Base-by-base conservation (phyloP, 345 rosid genomes). In the Conringia planisiliqua region DNA sequence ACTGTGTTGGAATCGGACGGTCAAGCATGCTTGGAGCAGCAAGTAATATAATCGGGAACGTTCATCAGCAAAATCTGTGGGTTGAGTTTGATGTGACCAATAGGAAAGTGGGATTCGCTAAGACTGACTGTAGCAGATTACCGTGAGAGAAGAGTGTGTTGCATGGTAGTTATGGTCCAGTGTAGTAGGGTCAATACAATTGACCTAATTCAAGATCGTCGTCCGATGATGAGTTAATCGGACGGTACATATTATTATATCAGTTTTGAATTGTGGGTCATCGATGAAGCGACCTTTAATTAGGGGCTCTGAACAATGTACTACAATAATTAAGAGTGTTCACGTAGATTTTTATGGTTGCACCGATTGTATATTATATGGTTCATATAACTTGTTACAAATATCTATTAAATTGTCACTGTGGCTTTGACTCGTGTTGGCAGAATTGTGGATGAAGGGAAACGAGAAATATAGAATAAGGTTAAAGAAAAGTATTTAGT, bases 1-100 rank as follows among this genome's bases (percentile, higher is more conserved):
- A 88, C n/a, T 93, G 98, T 52, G n/a, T 91, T 12, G 92, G 87
- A 6, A 78, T 93, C 79, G 97, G 86, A 62, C 88, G 88, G 81
- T 88, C 98, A 0, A 81, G 79, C 56, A 85, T 86, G 90, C 83
- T 93, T 16, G 90, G 92, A 0, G 81, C 85, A 0, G 90, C 95
- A 0, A 86, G 96, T 66, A 93, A 93, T 35, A 91, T 93, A 55
- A 83, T 93, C 16, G 98, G 98, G 22, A 93, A 91, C 75, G 74
- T 89, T 56, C 97, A 93, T 74, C 98, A 93, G 72, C 96, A 93
- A 66, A 82, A 93, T 77, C 77, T 81, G 7, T 93, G 98, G 98
- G 94, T 91, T 38, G 98, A 93, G 73, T 93, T 82, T 71, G 98
- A 93, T 78, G 83, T 84, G 9, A 68, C 56, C 38, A 84, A 80